These are phyloP conservation scores for Phyllosticta capitalensis DNA, from an alignment of 2,329 filamentous ascomycete species.

Conservation along the genomic window DNA sequence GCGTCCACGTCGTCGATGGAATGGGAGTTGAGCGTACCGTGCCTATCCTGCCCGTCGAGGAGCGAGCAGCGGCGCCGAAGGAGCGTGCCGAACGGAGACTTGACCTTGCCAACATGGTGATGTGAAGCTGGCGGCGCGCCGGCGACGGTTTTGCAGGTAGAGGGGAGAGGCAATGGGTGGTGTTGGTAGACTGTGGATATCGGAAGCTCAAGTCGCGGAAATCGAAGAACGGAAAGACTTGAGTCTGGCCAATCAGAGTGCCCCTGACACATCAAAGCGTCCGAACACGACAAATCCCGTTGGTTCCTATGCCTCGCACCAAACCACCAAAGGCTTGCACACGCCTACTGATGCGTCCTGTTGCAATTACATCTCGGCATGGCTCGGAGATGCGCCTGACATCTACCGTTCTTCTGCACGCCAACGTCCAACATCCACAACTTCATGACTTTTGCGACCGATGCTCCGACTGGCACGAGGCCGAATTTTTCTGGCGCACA, in stretches of 20 bases:
- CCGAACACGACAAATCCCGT: neutral
- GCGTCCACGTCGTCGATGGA: conserved; percentile 20
- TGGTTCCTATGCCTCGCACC: neutral
- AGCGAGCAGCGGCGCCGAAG: conserved; percentile 71
- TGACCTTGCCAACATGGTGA: conserved; percentile 87
- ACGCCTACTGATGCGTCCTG: neutral
- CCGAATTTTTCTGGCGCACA: neutral
- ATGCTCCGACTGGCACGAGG: neutral
- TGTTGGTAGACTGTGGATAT: neutral
- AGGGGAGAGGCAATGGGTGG: conserved; percentile 20
- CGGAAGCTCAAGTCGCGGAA: neutral
- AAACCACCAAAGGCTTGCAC: no score
- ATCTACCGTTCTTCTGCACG: neutral
- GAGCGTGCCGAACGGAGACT: conserved; percentile 81
- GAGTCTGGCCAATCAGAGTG: neutral
- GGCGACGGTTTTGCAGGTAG: conserved; percentile 24
- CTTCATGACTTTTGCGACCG: neutral
- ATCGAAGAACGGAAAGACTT: neutral
- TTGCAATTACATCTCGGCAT: neutral
- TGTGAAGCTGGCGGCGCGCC: conserved; percentile 29
- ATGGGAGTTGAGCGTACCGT: conserved; percentile 33
- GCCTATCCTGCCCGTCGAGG: conserved; percentile 36
- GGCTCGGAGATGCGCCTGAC: neutral
- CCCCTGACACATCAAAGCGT: no score
- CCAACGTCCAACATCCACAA: neutral